Evolutionary conservation across 2,329 filamentous ascomycete species (phyloP).

Genomic region (Aureobasidium vineae): DNA sequence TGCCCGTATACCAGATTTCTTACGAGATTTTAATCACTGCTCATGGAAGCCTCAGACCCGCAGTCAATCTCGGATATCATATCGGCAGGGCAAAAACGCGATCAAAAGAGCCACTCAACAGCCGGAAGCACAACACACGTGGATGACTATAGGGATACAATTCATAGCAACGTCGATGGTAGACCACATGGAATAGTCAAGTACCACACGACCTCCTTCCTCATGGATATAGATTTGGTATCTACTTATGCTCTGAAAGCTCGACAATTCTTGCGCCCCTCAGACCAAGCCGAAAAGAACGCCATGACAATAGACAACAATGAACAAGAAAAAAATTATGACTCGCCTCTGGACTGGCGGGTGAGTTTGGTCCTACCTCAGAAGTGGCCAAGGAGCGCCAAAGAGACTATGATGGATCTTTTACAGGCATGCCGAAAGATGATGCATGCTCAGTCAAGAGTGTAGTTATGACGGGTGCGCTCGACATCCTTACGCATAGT

Average conservation of each 20-base stretch:
- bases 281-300: not conserved
- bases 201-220: not conserved
- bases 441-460: constrained; percentile 39
- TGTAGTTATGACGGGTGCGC: constrained; percentile 79
- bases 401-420: not conserved
- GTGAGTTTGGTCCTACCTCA: not conserved
- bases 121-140: constrained; percentile 1
- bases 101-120: not conserved
- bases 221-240: not conserved
- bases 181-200: not conserved
- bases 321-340: not conserved
- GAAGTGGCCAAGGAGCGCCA: not conserved
- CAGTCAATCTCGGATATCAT: constrained; percentile 4
- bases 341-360: not conserved
- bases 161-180: not conserved
- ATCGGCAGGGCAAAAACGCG: not conserved
- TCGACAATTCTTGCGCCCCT: not conserved
- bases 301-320: not conserved
- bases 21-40: not conserved
- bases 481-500: constrained; percentile 90
- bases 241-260: not conserved
- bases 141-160: not conserved
- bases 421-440: not conserved
- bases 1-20: constrained; percentile 8
- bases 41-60: not conserved